Base-by-base conservation (phyloP, 1,284 basidiomycete species). In the Cutaneotrichosporon sp. region DNA sequence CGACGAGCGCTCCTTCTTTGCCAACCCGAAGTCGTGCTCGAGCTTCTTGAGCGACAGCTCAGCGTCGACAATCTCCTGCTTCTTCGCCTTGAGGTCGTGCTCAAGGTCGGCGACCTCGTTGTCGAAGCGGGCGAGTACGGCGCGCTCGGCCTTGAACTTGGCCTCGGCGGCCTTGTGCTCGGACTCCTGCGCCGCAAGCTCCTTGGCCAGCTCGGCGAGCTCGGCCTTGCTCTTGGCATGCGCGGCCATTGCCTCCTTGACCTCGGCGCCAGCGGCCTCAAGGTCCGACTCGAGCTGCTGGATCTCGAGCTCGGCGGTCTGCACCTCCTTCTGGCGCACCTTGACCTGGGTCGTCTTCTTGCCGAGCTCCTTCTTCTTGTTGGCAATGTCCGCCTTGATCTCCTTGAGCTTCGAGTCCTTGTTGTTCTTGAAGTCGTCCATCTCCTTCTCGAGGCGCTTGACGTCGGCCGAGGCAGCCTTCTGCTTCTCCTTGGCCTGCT, bases 381-480 rank as follows among this genome's bases (percentile, higher is more conserved):
- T 87, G 16, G 84, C 83, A 66, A 97, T 92, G 62, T 88, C 86
- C 24, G 84, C 92, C 83, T 94, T 95, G 70, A 99, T 86, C 77
- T 98, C 90, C 45, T 90, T 90, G 59, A 95, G 90, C 81, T 99
- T 99, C 52, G 92, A 92, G 60, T 97, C 95, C 78, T 97, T 97
- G 83, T 99, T 95, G 78, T 93, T 89, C 82, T 97, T 95, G 82
- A 99, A 97, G 82, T 99, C 97, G 58, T 87, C 87, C 93, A 99
- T 98, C 76, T 99, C 97, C 73, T 89, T 89, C 80, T 98, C 91
- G 25, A 98, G 87, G 67, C 89, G 90, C 80, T 88, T 88, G 74
- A 87, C 87, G 65, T 98, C 94, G 0, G 83, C 87, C 58, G 87
- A 82, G 0, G 92, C 91, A 2, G 82, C 83, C 68, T 86, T 86